Evolutionary conservation across 768 basidiomycete species (phyloP).

Genomic region (Tricholoma terreum): DNA sequence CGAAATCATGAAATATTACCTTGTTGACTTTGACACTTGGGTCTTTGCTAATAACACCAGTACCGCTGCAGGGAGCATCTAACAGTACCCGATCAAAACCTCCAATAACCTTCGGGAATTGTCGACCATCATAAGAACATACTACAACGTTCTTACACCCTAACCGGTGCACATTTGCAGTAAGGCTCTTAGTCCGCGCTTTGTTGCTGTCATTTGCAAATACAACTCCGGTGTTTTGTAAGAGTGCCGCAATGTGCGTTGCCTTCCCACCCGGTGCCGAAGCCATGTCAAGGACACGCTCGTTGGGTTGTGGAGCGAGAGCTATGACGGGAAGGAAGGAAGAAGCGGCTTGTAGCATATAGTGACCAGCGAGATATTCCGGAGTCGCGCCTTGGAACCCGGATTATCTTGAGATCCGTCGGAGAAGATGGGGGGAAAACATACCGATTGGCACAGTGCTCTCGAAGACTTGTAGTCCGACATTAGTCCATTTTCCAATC

Average conservation of each 20-base stretch:
- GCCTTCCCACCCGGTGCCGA: constrained; percentile 98
- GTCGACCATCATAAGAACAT: constrained; percentile 94
- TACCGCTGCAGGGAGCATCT: constrained; percentile 97
- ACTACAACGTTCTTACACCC: constrained; percentile 98
- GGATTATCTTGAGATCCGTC: not conserved
- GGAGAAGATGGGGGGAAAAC: not conserved
- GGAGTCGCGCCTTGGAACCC: constrained; percentile 78
- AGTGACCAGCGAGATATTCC: constrained; percentile 98
- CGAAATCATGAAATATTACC: constrained; percentile 43
- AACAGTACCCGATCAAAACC: constrained; percentile 97
- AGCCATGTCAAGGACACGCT: constrained; percentile 97
- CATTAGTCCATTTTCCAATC: constrained; percentile 99
- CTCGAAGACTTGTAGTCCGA: constrained; percentile 98
- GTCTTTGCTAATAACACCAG: constrained; percentile 98
- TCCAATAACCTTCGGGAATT: constrained; percentile 98
- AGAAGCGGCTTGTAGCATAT: constrained; percentile 98
- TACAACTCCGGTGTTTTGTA: constrained; percentile 97
- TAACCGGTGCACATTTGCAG: constrained; percentile 93
- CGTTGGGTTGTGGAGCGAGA: constrained; percentile 86
- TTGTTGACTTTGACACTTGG: constrained; percentile 98
- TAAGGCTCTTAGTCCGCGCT: constrained; percentile 90
- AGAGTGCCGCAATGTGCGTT: constrained; percentile 93
- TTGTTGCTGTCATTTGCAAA: constrained; percentile 98
- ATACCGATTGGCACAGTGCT: constrained; percentile 89
- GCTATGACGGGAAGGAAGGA: constrained; percentile 99